Base-by-base conservation (phyloP, 2,329 filamentous ascomycete genomes). In the Hypoxylon sp. region DNA sequence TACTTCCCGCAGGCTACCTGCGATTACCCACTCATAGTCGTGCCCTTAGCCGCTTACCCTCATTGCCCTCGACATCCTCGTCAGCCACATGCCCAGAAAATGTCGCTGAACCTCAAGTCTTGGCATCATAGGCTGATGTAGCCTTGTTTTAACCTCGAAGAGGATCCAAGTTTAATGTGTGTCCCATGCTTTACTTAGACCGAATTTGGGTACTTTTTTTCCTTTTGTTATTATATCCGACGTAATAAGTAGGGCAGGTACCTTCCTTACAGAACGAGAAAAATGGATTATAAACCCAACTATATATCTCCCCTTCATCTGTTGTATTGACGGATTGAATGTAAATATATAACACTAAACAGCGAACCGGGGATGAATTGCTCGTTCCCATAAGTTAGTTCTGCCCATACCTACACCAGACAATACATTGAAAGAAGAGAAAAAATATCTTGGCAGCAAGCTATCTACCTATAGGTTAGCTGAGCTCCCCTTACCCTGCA, bases 101-200 rank as follows among this genome's bases (percentile, higher is more conserved):
- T 47, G 51, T 19, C 11, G 44, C 53, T 43, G 67, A 59, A 59
- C 50, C 64, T 49, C 62, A 56, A 65, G 64, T 69, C 67, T 67
- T 69, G 64, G 67, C 67, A 67, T 69, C 64, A 71, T 71, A 68
- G 69, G 54, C 65, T 60, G 52, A 48, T 58, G 56, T 59, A 55
- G 64, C 57, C 63, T 64, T 70, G 67, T 65, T 70, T 68, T 65
- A 57, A 69, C 61, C 49, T 59, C 63, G 44, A 41, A 43, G 41
- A 43, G 59, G 37, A 41, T 41, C 56, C 56, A 55, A 32, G 56
- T 50, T 32, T 41, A 64, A 46, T 28, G 32, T 26, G 28, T 11
- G 46, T 28, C 47, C 17, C 39, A 30, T 47, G 22, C 22, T 41
- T 41, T 34, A 10, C 13, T 11, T 34, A 11, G 3, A 3, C n/a